Evolutionary conservation across 73 alveolate genomes (phyloP).

Genomic region (Paramecium sonneborni): DNA sequence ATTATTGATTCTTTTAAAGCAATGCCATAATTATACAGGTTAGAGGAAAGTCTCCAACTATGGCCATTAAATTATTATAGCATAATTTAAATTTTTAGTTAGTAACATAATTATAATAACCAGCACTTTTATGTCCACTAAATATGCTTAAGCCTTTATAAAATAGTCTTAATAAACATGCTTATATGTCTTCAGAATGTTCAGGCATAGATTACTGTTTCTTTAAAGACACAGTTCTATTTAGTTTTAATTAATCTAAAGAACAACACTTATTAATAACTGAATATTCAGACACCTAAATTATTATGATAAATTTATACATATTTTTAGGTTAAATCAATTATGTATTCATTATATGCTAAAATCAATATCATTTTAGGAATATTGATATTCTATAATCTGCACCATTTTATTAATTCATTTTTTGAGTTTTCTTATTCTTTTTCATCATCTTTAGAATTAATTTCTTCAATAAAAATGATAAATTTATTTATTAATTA

Average conservation of each 20-base stretch:
- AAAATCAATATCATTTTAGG: conserved; percentile 23
- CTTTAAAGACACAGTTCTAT: conserved; percentile 30
- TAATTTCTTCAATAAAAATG: conserved; percentile 1
- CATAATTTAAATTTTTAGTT: conserved; percentile 20
- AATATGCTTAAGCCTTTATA: conserved; percentile 24
- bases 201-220: conserved; percentile 37
- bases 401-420: conserved; percentile 20
- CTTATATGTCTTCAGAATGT: conserved; percentile 50
- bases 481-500: conserved; percentile 43
- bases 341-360: conserved; percentile 33
- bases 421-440: conserved; percentile 15
- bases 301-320: not conserved
- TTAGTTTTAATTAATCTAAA: not conserved
- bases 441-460: not conserved
- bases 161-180: not conserved
- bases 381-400: conserved; percentile 5
- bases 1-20: not conserved
- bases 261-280: conserved; percentile 16
- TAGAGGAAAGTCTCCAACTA: conserved; percentile 36
- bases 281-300: not conserved
- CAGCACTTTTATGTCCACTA: conserved; percentile 57
- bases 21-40: conserved; percentile 34
- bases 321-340: conserved; percentile 9
- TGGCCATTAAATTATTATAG: conserved; percentile 28
- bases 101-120: conserved; percentile 37